Conservation (phyloP, 164 flowering plant species). For the Dillenia suffruticosa region DNA sequence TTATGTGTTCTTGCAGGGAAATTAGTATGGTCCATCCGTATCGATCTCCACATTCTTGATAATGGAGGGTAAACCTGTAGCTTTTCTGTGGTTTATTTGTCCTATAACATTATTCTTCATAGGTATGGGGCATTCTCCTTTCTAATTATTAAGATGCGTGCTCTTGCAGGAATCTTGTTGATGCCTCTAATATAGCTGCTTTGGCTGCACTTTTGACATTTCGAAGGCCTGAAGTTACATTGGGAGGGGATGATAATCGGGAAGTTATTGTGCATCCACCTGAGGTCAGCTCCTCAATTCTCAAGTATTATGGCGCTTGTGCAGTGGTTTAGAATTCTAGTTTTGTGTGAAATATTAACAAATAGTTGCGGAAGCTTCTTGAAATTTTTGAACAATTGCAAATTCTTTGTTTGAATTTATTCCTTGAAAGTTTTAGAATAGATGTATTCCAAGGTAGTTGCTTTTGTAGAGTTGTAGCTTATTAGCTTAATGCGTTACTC, state of each 20-base stretch:
- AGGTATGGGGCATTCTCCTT: background rate
- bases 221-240: slow-evolving; percentile 86
- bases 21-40: slow-evolving; percentile 84
- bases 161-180: slow-evolving; percentile 77
- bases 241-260: slow-evolving; percentile 86
- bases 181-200: slow-evolving; percentile 98
- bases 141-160: background rate
- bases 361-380: no score
- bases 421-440: no score
- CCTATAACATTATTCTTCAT: background rate
- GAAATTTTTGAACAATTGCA: no score
- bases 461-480: no score
- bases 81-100: no score
- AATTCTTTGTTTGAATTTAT: no score
- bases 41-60: slow-evolving; percentile 92
- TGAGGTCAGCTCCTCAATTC: slow-evolving; percentile 47
- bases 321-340: background rate
- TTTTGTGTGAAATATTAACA: no score
- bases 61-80: slow-evolving; percentile 75
- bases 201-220: slow-evolving; percentile 87
- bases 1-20: slow-evolving; percentile 90
- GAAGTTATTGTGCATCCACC: slow-evolving; percentile 84
- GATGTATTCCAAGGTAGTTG: no score
- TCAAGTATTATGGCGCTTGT: background rate
- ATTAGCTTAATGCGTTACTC: no score